Evolutionary conservation across 2,329 filamentous ascomycete species (phyloP).

Genomic region (Paraconiothyrium brasiliense): DNA sequence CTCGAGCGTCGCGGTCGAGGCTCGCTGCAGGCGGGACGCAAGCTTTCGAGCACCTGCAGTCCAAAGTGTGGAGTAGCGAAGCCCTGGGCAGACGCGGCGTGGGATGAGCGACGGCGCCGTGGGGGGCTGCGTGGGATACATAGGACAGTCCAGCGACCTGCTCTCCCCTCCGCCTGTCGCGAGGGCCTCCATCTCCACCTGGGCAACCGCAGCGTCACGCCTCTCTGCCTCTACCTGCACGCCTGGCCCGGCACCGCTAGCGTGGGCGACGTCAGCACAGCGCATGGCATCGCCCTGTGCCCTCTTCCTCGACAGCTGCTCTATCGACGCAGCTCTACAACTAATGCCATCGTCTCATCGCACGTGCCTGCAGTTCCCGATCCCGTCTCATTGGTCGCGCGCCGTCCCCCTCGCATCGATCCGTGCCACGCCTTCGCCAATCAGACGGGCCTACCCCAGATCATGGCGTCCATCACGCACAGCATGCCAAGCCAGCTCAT

Average conservation of each 20-base stretch:
- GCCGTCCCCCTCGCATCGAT: conserved; percentile 16
- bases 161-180: not conserved
- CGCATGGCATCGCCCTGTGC: not conserved
- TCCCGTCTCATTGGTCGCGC: conserved; percentile 23
- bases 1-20: not conserved
- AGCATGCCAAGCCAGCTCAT: conserved; percentile 11
- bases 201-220: conserved; percentile 1
- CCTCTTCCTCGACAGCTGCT: not conserved
- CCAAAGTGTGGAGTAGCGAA: conserved; percentile 22
- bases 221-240: no score
- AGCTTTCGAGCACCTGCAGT: conserved; percentile 14
- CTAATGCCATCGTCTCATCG: conserved; percentile 14
- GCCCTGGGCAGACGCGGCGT: conserved; percentile 10
- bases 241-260: not conserved
- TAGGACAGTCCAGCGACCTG: not conserved
- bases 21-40: not conserved
- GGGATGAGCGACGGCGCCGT: conserved; percentile 14
- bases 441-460: conserved; percentile 37
- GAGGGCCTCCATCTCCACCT: not conserved
- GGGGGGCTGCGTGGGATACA: conserved; percentile 10
- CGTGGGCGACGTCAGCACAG: not conserved
- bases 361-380: conserved; percentile 15
- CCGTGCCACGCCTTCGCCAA: conserved; percentile 20
- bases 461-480: conserved; percentile 9
- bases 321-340: conserved; percentile 3